Evolutionary conservation across 106 monocot genomes (phyloP).

Genomic region (Gastrodia elata): DNA sequence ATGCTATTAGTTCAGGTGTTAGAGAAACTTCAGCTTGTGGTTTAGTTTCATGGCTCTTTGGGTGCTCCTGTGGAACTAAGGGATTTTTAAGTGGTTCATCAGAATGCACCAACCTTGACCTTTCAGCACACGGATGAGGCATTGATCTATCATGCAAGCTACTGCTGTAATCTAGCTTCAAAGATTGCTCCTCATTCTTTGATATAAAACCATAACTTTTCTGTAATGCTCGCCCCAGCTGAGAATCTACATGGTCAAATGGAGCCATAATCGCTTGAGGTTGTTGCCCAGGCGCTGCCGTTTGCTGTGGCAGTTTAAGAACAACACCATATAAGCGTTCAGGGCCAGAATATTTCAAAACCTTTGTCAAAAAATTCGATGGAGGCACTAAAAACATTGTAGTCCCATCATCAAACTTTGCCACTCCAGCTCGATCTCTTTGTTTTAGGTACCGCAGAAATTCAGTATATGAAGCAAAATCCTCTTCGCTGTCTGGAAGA

Average conservation of each 20-base stretch:
- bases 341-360: slow-evolving; percentile 76
- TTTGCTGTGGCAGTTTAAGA: slow-evolving; percentile 55
- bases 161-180: slow-evolving; percentile 23
- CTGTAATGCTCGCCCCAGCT: slow-evolving; percentile 15
- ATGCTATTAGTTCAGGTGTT: slow-evolving; percentile 68
- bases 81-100: slow-evolving; percentile 16
- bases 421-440: slow-evolving; percentile 93
- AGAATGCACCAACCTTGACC: slow-evolving; percentile 10
- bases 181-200: slow-evolving; percentile 18
- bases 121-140: slow-evolving; percentile 13
- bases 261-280: slow-evolving; percentile 14
- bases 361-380: slow-evolving; percentile 71
- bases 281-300: slow-evolving; percentile 13
- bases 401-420: slow-evolving; percentile 79
- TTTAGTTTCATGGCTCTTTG: slow-evolving; percentile 16
- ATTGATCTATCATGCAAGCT: slow-evolving; percentile 16
- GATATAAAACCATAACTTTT: slow-evolving; percentile 18
- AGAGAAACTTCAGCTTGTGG: slow-evolving; percentile 31
- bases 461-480: slow-evolving; percentile 92
- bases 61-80: slow-evolving; percentile 9
- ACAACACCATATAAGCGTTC: slow-evolving; percentile 95
- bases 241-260: slow-evolving; percentile 25
- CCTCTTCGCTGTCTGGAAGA: slow-evolving; percentile 90
- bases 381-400: slow-evolving; percentile 96
- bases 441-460: slow-evolving; percentile 71